phyloP scores from a whole-genome alignment of 148 eudicot genomes.

The Drosera capensis region DNA sequence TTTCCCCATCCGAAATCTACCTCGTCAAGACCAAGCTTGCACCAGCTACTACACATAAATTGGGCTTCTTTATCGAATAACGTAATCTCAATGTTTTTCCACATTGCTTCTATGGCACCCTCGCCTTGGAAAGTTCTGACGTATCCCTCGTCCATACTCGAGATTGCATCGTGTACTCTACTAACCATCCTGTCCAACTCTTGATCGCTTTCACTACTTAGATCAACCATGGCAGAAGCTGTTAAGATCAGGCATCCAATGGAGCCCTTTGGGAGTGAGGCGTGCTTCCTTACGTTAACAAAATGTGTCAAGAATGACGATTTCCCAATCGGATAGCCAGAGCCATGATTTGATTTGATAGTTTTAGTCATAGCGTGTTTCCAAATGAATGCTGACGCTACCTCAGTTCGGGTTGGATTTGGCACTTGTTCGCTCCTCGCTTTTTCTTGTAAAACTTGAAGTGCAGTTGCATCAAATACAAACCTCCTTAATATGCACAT shows the following conservation, averaged over 20 bases:
- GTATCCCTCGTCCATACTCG: not conserved
- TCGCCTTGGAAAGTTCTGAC: not conserved
- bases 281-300: not conserved
- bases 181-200: not conserved
- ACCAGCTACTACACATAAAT: conserved; percentile 15
- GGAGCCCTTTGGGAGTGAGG: not conserved
- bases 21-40: conserved; percentile 16
- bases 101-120: not conserved
- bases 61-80: not conserved
- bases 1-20: conserved; percentile 46
- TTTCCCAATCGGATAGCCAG: not conserved
- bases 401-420: conserved; percentile 30
- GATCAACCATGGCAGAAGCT: not conserved
- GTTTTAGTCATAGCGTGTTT: conserved; percentile 22
- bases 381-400: conserved; percentile 41
- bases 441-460: conserved; percentile 19
- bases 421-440: conserved; percentile 6
- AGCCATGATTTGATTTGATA: not conserved
- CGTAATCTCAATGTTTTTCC: not conserved
- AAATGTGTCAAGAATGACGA: not conserved
- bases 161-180: not conserved
- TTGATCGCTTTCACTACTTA: not conserved
- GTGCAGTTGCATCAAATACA: not conserved
- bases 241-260: not conserved
- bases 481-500: not conserved